A percentile compares a stretch with the other conserved stretches of the same genome.
phyloP scores from a whole-genome alignment of 2,329 filamentous ascomycete genomes.

The Samsoniella hepiali region DNA sequence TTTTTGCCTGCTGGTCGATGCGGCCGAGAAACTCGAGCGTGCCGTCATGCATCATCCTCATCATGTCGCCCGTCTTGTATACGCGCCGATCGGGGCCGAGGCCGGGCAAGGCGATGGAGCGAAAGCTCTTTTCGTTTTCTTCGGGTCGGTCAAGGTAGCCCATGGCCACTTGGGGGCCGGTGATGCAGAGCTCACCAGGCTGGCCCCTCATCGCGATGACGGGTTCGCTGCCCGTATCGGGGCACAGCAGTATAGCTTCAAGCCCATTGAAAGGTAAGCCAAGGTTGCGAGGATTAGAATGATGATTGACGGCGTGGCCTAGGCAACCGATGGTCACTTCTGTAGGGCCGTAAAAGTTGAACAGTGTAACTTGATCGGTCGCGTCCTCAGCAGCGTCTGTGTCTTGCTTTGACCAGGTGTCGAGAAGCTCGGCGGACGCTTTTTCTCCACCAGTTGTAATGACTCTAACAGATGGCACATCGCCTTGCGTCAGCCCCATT shows the following conservation, averaged over 20 bases:
- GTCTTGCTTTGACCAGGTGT: conserved; percentile 25
- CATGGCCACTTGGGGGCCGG: conserved; percentile 42
- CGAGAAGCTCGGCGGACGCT: conserved; percentile 62
- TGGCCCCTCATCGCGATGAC: conserved; percentile 23
- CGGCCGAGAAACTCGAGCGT: conserved; percentile 21
- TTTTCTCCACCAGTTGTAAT: conserved; percentile 66
- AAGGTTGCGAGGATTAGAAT: conserved; percentile 23
- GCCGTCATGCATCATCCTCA: conserved; percentile 22
- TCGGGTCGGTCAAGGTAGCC: conserved; percentile 38
- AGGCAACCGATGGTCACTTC: conserved; percentile 62
- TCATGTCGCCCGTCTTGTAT: conserved; percentile 23
- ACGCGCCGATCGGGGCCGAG: conserved; percentile 13
- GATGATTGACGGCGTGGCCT: conserved; percentile 12
- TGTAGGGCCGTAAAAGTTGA: conserved; percentile 53
- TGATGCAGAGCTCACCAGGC: conserved; percentile 43
- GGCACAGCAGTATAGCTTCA: conserved; percentile 21
- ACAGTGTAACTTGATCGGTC: conserved; percentile 15
- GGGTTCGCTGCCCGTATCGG: conserved; percentile 10
- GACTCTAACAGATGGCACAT: conserved; percentile 59
- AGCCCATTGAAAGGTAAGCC: conserved; percentile 22
- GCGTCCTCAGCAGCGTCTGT: conserved; percentile 32
- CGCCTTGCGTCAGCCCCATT: conserved; percentile 47
- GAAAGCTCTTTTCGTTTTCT: conserved; percentile 20
- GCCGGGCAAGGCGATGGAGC: conserved; percentile 11
- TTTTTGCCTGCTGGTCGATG: conserved; percentile 21